phyloP scores from a whole-genome alignment of 805 yeast species.

The Diddensiella transvaalensis region DNA sequence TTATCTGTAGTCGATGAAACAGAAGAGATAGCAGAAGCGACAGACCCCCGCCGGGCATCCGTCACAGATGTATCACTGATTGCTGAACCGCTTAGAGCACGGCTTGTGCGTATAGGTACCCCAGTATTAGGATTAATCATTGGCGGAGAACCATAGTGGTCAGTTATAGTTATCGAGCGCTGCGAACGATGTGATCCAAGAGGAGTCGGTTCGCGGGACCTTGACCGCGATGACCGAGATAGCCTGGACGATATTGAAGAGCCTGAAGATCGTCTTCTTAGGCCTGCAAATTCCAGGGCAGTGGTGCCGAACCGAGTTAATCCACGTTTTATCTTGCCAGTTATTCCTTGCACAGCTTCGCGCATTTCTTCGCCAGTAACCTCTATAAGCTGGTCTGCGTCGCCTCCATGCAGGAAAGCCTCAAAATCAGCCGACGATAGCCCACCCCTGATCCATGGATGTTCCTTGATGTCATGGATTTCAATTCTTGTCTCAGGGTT shows the following conservation, averaged over 20 bases:
- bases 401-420: slow-evolving; percentile 31
- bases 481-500: slow-evolving; percentile 66
- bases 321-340: slow-evolving; percentile 55
- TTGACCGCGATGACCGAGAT: slow-evolving; percentile 5
- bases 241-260: slow-evolving; percentile 11
- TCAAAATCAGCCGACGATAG: slow-evolving; percentile 32
- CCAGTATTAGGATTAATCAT: background rate
- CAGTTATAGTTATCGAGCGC: background rate
- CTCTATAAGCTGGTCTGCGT: slow-evolving; percentile 44
- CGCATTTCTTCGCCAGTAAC: slow-evolving; percentile 66
- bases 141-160: background rate
- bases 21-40: slow-evolving; percentile 3
- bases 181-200: background rate
- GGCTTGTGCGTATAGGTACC: slow-evolving; percentile 5
- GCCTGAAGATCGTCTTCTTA: slow-evolving; percentile 23
- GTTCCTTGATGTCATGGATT: slow-evolving; percentile 67
- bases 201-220: slow-evolving; percentile 13
- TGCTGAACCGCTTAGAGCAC: slow-evolving; percentile 5
- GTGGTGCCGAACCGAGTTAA: slow-evolving; percentile 37
- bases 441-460: slow-evolving; percentile 60
- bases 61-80: background rate
- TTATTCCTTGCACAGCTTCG: slow-evolving; percentile 80
- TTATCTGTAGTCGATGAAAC: background rate
- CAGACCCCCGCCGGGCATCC: slow-evolving; percentile 3
- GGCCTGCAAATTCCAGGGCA: slow-evolving; percentile 31